Evolutionary conservation across 2,329 filamentous ascomycete species (phyloP).

Genomic region (Proliferodiscus dingleyae): DNA sequence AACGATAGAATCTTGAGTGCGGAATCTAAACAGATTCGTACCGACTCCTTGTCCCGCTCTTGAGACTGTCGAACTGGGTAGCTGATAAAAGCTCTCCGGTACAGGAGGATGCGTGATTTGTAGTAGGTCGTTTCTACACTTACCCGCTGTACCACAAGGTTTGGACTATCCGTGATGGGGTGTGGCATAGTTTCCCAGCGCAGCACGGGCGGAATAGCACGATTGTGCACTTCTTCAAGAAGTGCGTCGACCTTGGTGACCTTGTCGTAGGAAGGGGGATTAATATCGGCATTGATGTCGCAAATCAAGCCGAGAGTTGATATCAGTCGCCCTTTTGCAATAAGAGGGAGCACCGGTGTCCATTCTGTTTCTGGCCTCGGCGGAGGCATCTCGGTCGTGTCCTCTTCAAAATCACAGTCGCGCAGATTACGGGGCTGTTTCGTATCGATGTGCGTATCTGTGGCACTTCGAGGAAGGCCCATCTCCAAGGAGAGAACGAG

Average conservation of each 20-base stretch:
- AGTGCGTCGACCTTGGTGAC: conserved; percentile 33
- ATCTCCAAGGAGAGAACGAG: conserved; percentile 61
- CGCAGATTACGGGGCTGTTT: conserved; percentile 36
- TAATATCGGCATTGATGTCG: conserved; percentile 34
- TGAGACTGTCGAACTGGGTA: conserved; percentile 21
- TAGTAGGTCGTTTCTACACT: conserved; percentile 27
- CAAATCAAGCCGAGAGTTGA: conserved; percentile 34
- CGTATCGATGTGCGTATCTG: conserved; percentile 35
- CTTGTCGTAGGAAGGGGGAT: conserved; percentile 33
- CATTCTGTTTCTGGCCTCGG: conserved; percentile 24
- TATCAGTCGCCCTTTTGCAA: conserved; percentile 39
- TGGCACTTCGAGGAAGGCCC: conserved; percentile 53
- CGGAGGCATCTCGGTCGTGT: conserved; percentile 37
- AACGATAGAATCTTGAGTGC: conserved; percentile 28
- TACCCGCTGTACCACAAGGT: conserved; percentile 25
- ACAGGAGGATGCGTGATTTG: conserved; percentile 27
- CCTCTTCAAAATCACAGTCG: conserved; percentile 37
- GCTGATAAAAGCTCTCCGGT: conserved; percentile 25
- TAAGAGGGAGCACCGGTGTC: conserved; percentile 26
- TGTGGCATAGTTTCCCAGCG: conserved; percentile 27
- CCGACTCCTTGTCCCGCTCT: conserved; percentile 22
- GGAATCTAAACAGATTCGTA: conserved; percentile 26
- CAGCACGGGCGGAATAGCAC: conserved; percentile 24
- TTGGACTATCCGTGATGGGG: conserved; percentile 27
- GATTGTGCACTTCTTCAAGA: conserved; percentile 31